phyloP scores from a whole-genome alignment of 139 green algal species.

The Yamagishiella unicocca region DNA sequence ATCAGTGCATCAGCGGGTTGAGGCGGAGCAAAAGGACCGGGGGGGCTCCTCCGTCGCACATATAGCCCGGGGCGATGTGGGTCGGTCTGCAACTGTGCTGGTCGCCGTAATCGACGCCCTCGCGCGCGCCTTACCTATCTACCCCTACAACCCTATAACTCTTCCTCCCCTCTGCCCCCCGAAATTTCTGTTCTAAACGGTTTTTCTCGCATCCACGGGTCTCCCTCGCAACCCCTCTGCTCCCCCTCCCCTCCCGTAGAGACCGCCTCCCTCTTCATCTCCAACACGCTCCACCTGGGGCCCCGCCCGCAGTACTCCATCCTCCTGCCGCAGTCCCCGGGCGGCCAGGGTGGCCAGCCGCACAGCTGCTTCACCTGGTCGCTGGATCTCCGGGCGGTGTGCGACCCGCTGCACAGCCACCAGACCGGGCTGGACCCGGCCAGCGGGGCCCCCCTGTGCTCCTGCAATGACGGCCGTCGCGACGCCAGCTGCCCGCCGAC shows the following conservation, averaged over 20 bases:
- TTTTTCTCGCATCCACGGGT: too few relatives aligned
- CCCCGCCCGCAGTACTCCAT: conserved; percentile 2
- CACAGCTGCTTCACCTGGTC: conserved; percentile 20
- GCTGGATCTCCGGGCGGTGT: not conserved
- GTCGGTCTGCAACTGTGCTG: too few relatives aligned
- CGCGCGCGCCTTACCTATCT: too few relatives aligned
- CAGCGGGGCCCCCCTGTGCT: not conserved
- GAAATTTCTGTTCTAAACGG: too few relatives aligned
- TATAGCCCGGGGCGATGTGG: too few relatives aligned
- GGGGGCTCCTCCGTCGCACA: too few relatives aligned
- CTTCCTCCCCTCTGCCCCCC: too few relatives aligned
- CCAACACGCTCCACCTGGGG: too few relatives aligned
- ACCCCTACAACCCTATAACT: too few relatives aligned
- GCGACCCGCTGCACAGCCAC: not conserved
- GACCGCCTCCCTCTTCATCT: conserved; percentile 4
- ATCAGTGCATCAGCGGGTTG: too few relatives aligned
- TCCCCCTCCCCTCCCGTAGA: not conserved
- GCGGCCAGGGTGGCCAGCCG: not conserved
- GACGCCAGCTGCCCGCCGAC: not conserved
- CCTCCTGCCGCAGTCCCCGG: not conserved
- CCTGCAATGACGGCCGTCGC: not conserved
- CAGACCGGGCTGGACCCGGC: not conserved
- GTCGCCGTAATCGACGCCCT: too few relatives aligned
- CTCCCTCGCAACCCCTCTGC: not conserved
- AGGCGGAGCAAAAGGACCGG: too few relatives aligned